Conservation (phyloP, 306 rosid species). For the Cicer cuneatum region DNA sequence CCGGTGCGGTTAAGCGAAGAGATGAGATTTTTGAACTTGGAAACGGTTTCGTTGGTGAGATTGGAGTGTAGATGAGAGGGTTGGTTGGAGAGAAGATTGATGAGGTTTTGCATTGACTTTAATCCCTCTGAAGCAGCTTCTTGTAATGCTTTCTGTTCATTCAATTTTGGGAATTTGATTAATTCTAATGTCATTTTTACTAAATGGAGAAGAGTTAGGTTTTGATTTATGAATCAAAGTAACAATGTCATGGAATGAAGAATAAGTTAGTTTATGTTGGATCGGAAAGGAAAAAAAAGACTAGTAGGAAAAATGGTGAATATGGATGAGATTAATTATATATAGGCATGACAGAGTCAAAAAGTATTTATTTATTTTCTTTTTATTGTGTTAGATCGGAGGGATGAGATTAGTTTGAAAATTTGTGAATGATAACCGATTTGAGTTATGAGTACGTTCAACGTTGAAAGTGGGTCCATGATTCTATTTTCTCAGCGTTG, state of each 20-base stretch:
- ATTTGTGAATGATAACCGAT: too few relatives aligned
- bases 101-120: slow-evolving; percentile 67
- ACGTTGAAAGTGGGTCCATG: too few relatives aligned
- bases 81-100: slow-evolving; percentile 59
- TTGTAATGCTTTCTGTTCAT: slow-evolving; percentile 74
- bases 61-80: slow-evolving; percentile 58
- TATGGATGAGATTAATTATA: background rate
- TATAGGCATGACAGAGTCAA: background rate
- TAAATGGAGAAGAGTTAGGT: background rate
- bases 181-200: slow-evolving; percentile 64
- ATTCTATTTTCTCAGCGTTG: too few relatives aligned
- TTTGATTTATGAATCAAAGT: background rate
- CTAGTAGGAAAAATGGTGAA: background rate
- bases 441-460: too few relatives aligned
- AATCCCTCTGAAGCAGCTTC: slow-evolving; percentile 79
- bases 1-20: slow-evolving; percentile 76
- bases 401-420: too few relatives aligned
- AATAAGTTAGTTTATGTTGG: background rate
- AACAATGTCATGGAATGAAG: background rate
- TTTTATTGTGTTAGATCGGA: too few relatives aligned
- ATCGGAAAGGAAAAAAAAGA: background rate
- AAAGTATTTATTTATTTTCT: too few relatives aligned
- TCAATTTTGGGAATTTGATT: slow-evolving; percentile 64
- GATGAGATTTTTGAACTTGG: slow-evolving; percentile 68
- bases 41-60: slow-evolving; percentile 68